Evolutionary conservation across 2,329 filamentous ascomycete species (phyloP), one percentile per base, ranked within the genome.

Genomic region (Tolypocladium album): DNA sequence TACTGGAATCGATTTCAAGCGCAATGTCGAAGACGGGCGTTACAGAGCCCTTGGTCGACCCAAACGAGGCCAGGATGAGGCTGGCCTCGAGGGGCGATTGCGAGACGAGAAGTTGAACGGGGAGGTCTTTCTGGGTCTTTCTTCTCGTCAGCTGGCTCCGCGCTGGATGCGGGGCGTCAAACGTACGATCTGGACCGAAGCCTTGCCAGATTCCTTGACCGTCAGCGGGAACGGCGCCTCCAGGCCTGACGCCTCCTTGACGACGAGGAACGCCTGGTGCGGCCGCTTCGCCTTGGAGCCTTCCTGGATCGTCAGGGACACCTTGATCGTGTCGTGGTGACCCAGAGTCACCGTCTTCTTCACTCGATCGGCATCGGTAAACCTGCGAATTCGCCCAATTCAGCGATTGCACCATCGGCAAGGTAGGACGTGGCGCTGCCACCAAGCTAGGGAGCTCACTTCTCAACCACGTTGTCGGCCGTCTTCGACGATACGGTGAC

Each of bases 191-290:
- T 95, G 88, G 39, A 96, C 81, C 59, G 86, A 87, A 27, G 84
- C 91, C 77, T 96, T 96, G 66, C 94, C 94, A 68, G 82, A 91
- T 12, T 94, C 89, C 78, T 96, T 96, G 56, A 96, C 78, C 13
- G 78, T 87, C 67, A 99, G 81, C 1, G 92, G 86, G 69, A 93
- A 96, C 1, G 92, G 92, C 31, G 92, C 87, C 74, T 97, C 92
- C 55, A 99, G 79, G 42, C 90, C 90, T 13, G 86, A 87, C 15
- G 80, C 78, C 67, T 97, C 92, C 67, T 84, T 87, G 61, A 99
- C 76, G 20, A 94, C 81, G 59, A 99, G 81, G 78, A 97, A 97
- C 7, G 92, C 92, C 76, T 99, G 94, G 75, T 99, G 94, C 67
- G 94, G 91, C 65, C 89, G 86, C 80, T 92, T 93, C 55, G 84